Conservation (phyloP, 306 rosid species). For the Nissolia schottii region DNA sequence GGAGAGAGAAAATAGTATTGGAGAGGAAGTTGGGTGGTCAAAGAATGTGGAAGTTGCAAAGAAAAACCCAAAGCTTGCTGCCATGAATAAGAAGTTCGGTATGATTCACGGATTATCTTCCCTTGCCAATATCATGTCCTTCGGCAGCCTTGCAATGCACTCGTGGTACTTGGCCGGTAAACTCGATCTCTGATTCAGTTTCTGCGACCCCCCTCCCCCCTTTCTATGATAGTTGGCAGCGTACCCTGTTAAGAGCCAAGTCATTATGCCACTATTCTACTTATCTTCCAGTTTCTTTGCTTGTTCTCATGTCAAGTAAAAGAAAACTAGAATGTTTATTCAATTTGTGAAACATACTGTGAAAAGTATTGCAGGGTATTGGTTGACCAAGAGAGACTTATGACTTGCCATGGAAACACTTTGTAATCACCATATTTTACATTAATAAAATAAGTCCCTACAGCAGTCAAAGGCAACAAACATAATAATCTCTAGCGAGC, state of each 20-base stretch:
- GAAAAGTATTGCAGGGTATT: not conserved
- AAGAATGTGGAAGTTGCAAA: conserved; percentile 91
- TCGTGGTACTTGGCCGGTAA: conserved; percentile 97
- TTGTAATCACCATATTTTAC: not conserved
- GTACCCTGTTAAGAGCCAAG: not conserved
- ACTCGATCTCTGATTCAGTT: conserved; percentile 52
- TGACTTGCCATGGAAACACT: not conserved
- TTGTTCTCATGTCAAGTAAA: conserved; percentile 11
- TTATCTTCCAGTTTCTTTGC: not conserved
- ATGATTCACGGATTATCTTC: conserved; percentile 98
- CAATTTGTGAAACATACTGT: conserved; percentile 15
- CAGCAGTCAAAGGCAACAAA: not conserved
- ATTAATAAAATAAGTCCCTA: conserved; percentile 7
- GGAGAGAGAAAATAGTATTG: conserved; percentile 78
- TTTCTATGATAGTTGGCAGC: conserved; percentile 20
- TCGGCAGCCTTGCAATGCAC: conserved; percentile 94
- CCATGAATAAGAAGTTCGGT: conserved; percentile 97
- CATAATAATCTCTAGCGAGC: not conserved
- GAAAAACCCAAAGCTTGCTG: conserved; percentile 79
- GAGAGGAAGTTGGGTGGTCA: conserved; percentile 92
- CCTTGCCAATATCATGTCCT: conserved; percentile 88
- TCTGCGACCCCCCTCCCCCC: conserved; percentile 21
- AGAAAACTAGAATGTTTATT: not conserved
- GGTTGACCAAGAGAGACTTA: not conserved
- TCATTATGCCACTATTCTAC: not conserved